Evolutionary conservation across 768 basidiomycete genomes (phyloP), one percentile per base, ranked within the genome.

Genomic region (Trametes coccinea): DNA sequence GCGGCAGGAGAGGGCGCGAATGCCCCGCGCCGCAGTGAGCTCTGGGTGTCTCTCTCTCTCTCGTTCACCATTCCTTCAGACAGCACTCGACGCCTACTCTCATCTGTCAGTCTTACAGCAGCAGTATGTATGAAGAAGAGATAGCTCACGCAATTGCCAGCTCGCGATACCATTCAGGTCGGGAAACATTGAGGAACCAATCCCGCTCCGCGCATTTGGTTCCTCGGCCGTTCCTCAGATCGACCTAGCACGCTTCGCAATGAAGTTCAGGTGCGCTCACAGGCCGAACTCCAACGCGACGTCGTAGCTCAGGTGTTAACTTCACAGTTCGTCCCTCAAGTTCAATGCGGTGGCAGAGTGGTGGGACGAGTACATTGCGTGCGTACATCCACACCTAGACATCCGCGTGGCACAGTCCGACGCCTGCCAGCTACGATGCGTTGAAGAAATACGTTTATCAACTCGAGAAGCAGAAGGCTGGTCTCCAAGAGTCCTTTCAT

Each of bases 291-390:
- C 2, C 6, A 37, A 11, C 34, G 34, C 34, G 6, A 37, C 34
- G 11, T 6, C 34, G 11, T 37, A 11, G 34, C 34, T 37, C 6
- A 37, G 5, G 11, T 11, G 34, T 6, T 8, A n/a, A 37, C 11
- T 39, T 39, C 43, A 13, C 31, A 92, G 90, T 68, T 90, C 90
- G 34, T 90, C 92, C 8, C 82, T 95, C 69, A 92, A 93, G 73
- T 95, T 95, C 76, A 95, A 95, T 67, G 90, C 92, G 2, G 89
- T 94, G 29, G 80, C 92, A 0, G 93, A 95, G 53, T 95, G 93
- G 93, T 91, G 89, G 88, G 90, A 93, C 63, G 88, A 93, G 52
- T 95, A 95, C 71, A 92, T 95, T 47, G 84, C 89, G 87, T 93
- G 68, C 63, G 90, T 83, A 14, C 40, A 47, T 47, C 33, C n/a